Evolutionary conservation across 1,284 basidiomycete genomes (phyloP), one percentile per base, ranked within the genome.

Genomic region (Apiotrichum porosum): DNA sequence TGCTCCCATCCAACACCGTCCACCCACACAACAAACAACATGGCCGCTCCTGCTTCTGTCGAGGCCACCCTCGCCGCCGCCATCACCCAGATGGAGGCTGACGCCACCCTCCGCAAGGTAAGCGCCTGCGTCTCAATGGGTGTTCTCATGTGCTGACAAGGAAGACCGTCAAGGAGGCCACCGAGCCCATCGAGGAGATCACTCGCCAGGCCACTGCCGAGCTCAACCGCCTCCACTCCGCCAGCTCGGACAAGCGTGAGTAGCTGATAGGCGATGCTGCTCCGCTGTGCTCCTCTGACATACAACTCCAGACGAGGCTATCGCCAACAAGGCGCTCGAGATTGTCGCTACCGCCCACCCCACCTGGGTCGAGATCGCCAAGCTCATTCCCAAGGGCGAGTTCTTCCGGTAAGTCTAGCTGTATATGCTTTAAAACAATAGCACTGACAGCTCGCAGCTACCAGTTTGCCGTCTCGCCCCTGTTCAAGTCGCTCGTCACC

Each of bases 101-200:
- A 74, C 52, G 61, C 66, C 46, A 60, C 59, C 10, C 51, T 72
- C 38, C 68, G 68, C 44, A 72, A 71, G 65, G 71, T 70, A 30
- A 44, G 61, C 42, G 23, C 14, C 13, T n/a, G 9, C 26, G 26
- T 28, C 26, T 28, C 26, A 28, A 28, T 28, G n/a, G n/a, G n/a
- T n/a, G n/a, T n/a, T n/a, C n/a, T n/a, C n/a, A n/a, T n/a, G n/a
- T 28, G 26, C 26, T 28, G 26, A n/a, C 32, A 34, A 13, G 30
- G 30, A 31, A 73, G 69, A 52, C 60, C 22, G 62, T 74, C 52
- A 57, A 62, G 34, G 72, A 74, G 57, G 47, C 68, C 6, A 45
- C 69, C 15, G 71, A 74, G 49, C 69, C 70, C 3, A 50, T 71
- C 34, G 69, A 72, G 32, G 69, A 71, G 39, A 43, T 72, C 19